Evolutionary conservation across 2,329 filamentous ascomycete species (phyloP).

Genomic region (Aquanectria penicillioides): DNA sequence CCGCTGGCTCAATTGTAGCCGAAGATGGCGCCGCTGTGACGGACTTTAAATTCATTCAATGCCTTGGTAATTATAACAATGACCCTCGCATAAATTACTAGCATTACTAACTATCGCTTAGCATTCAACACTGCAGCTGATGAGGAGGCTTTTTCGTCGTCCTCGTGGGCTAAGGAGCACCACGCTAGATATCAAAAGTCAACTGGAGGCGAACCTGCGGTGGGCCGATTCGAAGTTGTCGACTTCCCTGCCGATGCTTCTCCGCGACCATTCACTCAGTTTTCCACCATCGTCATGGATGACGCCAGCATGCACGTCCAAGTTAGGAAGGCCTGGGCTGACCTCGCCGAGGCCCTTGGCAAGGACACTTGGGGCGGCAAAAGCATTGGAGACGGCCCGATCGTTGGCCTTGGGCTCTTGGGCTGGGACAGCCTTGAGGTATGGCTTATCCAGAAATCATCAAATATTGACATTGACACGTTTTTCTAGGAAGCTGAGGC

Average conservation of each 20-base stretch:
- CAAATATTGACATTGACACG: neutral
- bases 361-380: slow-evolving; percentile 19
- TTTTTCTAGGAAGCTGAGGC: slow-evolving; percentile 5
- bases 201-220: neutral
- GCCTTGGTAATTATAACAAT: neutral
- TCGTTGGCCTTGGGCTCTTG: slow-evolving; percentile 13
- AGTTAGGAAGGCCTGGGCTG: slow-evolving; percentile 9
- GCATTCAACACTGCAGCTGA: slow-evolving; percentile 21
- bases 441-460: neutral
- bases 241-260: slow-evolving; percentile 7
- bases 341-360: slow-evolving; percentile 4
- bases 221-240: slow-evolving; percentile 15
- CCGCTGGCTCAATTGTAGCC: slow-evolving; percentile 10
- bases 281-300: slow-evolving; percentile 14
- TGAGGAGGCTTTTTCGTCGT: slow-evolving; percentile 7
- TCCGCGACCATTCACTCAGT: slow-evolving; percentile 14
- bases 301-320: slow-evolving; percentile 1
- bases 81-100: neutral
- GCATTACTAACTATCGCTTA: neutral
- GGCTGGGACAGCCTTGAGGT: slow-evolving; percentile 26
- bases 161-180: slow-evolving; percentile 15
- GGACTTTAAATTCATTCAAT: slow-evolving; percentile 24
- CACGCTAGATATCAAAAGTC: neutral
- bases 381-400: slow-evolving; percentile 14
- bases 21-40: slow-evolving; percentile 12